phyloP scores from a whole-genome alignment of 257 asterid genomes.

The Jacaranda copaia region DNA sequence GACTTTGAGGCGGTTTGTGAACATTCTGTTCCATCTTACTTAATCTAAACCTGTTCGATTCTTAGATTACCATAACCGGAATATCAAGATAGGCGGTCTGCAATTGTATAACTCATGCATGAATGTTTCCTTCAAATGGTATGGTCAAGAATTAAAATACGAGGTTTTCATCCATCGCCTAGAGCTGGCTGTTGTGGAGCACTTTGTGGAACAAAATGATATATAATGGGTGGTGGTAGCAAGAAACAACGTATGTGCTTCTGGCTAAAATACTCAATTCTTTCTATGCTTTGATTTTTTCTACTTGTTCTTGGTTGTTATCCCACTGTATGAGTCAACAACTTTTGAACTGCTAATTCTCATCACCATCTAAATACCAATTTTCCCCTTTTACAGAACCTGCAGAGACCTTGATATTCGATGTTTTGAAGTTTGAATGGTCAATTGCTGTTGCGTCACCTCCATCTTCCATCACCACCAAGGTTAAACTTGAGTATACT shows the following conservation, averaged over 20 bases:
- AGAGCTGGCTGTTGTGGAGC: slow-evolving; percentile 99
- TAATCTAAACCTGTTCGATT: slow-evolving; percentile 20
- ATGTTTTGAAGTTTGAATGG: slow-evolving; percentile 91
- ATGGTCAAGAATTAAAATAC: slow-evolving; percentile 86
- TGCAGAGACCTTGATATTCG: slow-evolving; percentile 84
- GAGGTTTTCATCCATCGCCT: slow-evolving; percentile 96
- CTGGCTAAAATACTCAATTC: slow-evolving; percentile 17
- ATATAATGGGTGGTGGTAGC: slow-evolving; percentile 97
- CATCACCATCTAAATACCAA: slow-evolving; percentile 5
- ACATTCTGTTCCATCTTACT: slow-evolving; percentile 15
- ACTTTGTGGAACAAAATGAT: slow-evolving; percentile 93
- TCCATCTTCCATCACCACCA: slow-evolving; percentile 80
- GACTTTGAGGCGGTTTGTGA: slow-evolving; percentile 92
- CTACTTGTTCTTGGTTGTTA: slow-evolving; percentile 27
- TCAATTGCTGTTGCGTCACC: slow-evolving; percentile 83
- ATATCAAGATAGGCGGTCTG: background rate
- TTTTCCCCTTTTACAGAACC: slow-evolving; percentile 61
- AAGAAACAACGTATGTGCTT: slow-evolving; percentile 76
- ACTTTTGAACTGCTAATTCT: slow-evolving; percentile 6
- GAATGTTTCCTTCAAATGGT: slow-evolving; percentile 72
- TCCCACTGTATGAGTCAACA: background rate
- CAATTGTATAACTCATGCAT: slow-evolving; percentile 27
- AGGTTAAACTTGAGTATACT: slow-evolving; percentile 57
- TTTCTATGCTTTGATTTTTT: slow-evolving; percentile 15
- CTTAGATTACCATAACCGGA: slow-evolving; percentile 21